Base-by-base conservation (phyloP, 2,329 filamentous ascomycete genomes). In the Phialemonium atrogriseum region DNA sequence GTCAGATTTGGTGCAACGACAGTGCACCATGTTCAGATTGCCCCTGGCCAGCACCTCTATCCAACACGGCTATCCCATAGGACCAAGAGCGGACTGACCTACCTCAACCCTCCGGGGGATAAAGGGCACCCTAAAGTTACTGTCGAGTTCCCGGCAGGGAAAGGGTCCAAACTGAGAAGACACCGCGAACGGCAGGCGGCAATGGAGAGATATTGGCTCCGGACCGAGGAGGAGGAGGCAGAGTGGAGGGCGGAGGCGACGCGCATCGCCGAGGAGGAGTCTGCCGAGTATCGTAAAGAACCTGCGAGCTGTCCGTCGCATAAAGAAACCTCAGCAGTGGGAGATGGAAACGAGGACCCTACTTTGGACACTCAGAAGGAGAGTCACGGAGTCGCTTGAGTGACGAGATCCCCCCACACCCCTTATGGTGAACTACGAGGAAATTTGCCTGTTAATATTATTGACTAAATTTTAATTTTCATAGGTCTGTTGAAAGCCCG, bases 1-100 rank as follows among this genome's bases (percentile, higher is more conserved):
- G 46, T 49, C 10, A 35, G 45, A 10, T 49, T 49, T 21, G 45
- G 44, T 29, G 46, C 45, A 12, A 43, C 43, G 7, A 49, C 46
- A 4, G 38, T 46, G 7, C 46, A 48, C 39, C 29, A 38, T n/a
- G 43, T 49, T 29, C 45, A 49, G 12, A 41, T 49, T 15, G 37
- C 37, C 7, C 42, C 45, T 0, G 42, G 44, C 13, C 40, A 42
- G 9, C 42, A 41, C n/a, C 41, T 49, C 23, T 32, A 43, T 5
- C 45, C 46, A 3, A 43, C 48, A 10, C 43, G 41, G 36, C 43
- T 42, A 6, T 13, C 24, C 5, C 15, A 26, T 24, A 45, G 41
- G 38, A 46, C 41, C 37, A 47, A 47, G 35, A 48, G 45, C 36
- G 46, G 45, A 7, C 26, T 47, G 15, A 43, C 45, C 10, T 49